A percentile compares a stretch with the other conserved stretches of the same genome.
Evolutionary conservation across 1,139 yeast genomes (phyloP).

Genomic region (Hansenula sp.): DNA sequence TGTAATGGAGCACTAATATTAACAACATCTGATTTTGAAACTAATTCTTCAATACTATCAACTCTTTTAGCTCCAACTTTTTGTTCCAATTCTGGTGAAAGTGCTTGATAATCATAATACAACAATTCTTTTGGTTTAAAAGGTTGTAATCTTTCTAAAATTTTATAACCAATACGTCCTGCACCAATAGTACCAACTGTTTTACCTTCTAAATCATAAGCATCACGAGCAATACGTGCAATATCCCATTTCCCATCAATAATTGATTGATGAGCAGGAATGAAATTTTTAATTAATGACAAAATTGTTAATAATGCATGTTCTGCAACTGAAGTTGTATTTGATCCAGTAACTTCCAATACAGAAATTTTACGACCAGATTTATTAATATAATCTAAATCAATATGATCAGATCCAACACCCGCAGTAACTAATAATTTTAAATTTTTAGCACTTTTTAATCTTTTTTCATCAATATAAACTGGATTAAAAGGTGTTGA

Average conservation of each 20-base stretch:
- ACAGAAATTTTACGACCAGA: constrained; percentile 53
- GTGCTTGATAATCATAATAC: constrained; percentile 72
- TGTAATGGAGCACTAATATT: constrained; percentile 79
- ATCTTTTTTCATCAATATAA: constrained; percentile 62
- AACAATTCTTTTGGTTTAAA: constrained; percentile 71
- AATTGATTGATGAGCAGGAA: constrained; percentile 73
- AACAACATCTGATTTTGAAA: constrained; percentile 65
- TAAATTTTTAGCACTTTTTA: constrained; percentile 68
- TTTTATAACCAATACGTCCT: constrained; percentile 78
- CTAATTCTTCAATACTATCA: constrained; percentile 61
- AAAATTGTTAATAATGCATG: constrained; percentile 76
- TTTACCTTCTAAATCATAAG: constrained; percentile 73
- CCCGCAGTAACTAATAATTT: constrained; percentile 77
- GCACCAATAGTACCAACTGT: constrained; percentile 78
- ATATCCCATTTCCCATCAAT: constrained; percentile 66
- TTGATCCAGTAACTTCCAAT: constrained; percentile 78
- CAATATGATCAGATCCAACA: constrained; percentile 82
- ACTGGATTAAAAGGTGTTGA: constrained; percentile 87
- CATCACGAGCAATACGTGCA: constrained; percentile 70
- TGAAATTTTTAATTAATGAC: constrained; percentile 69
- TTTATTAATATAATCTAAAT: constrained; percentile 68
- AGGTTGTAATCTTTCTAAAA: constrained; percentile 66
- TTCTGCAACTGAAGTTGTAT: constrained; percentile 78
- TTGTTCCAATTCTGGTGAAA: constrained; percentile 53
- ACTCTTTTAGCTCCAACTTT: constrained; percentile 61